A percentile compares a stretch with the other conserved stretches of the same genome.
Evolutionary conservation across 148 eudicot species (phyloP).

Genomic region (Chenopodium formosanum): DNA sequence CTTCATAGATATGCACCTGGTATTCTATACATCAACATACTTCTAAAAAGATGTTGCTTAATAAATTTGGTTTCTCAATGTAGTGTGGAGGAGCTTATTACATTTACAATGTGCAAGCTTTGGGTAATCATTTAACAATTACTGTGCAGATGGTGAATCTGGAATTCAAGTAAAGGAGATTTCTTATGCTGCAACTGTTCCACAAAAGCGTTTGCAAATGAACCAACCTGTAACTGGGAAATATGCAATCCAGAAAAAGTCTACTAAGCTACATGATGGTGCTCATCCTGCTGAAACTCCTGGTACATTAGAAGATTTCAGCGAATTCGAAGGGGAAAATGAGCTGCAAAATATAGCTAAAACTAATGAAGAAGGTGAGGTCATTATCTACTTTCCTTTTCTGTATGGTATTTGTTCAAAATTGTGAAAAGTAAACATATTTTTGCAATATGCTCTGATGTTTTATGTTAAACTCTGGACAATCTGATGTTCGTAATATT

Average conservation of each 20-base stretch:
- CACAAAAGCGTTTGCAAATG: conserved; percentile 31
- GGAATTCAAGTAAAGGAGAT: conserved; percentile 56
- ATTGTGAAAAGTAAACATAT: not conserved
- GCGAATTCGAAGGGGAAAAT: conserved; percentile 65
- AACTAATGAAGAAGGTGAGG: conserved; percentile 49
- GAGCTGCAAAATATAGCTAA: conserved; percentile 38
- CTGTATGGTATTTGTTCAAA: not conserved
- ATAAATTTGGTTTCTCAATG: not conserved
- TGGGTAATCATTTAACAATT: conserved; percentile 3
- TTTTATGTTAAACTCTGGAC: not conserved
- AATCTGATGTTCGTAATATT: not conserved
- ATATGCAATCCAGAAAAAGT: conserved; percentile 40
- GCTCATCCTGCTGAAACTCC: conserved; percentile 18
- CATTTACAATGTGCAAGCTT: not conserved
- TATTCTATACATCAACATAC: not conserved
- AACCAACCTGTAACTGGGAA: conserved; percentile 37
- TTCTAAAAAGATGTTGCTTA: not conserved
- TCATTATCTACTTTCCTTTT: not conserved
- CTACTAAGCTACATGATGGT: conserved; percentile 15
- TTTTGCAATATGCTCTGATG: not conserved
- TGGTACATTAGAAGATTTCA: conserved; percentile 26
- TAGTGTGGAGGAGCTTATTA: conserved; percentile 12
- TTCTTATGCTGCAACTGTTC: conserved; percentile 37
- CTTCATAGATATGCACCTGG: conserved; percentile 66
- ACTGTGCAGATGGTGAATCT: conserved; percentile 69